Percentiles rank a stretch among this genome's conserved stretches.
phyloP scores from a whole-genome alignment of 805 yeast species.

The Lachancea thermotolerans region DNA sequence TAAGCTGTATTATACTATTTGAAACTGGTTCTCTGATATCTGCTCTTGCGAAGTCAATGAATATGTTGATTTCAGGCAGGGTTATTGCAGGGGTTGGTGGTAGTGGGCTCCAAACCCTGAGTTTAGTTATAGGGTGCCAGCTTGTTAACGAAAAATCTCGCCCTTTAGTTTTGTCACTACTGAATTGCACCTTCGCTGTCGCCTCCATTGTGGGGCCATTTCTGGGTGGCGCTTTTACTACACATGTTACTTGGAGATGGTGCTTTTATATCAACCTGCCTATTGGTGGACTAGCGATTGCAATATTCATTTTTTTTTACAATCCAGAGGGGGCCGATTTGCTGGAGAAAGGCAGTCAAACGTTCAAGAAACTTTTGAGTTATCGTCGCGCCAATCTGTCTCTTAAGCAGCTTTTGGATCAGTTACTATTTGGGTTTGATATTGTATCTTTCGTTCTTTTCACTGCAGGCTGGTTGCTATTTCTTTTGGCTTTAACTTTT shows the following conservation, averaged over 20 bases:
- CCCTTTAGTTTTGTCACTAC: slow-evolving; percentile 17
- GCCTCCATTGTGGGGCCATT: slow-evolving; percentile 56
- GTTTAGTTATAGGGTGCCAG: slow-evolving; percentile 45
- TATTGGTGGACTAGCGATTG: slow-evolving; percentile 43
- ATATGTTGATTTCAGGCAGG: slow-evolving; percentile 62
- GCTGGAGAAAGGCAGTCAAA: background rate
- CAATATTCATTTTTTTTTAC: slow-evolving; percentile 14
- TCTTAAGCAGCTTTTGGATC: background rate
- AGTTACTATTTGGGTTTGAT: slow-evolving; percentile 16
- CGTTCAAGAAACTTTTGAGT: background rate
- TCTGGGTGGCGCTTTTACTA: slow-evolving; percentile 58
- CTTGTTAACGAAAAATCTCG: slow-evolving; percentile 22
- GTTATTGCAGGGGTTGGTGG: slow-evolving; percentile 67
- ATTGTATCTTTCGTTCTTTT: slow-evolving; percentile 17
- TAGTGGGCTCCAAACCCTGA: slow-evolving; percentile 56
- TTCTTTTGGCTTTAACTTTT: slow-evolving; percentile 20
- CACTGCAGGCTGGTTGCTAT: slow-evolving; percentile 16
- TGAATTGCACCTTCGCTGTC: slow-evolving; percentile 36
- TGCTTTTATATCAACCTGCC: slow-evolving; percentile 67
- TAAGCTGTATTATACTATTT: slow-evolving; percentile 45
- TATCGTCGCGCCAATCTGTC: background rate
- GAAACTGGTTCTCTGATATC: slow-evolving; percentile 56
- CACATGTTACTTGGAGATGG: slow-evolving; percentile 66
- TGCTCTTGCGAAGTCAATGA: slow-evolving; percentile 51
- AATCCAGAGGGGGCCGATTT: slow-evolving; percentile 8